Evolutionary conservation across 2,329 filamentous ascomycete species (phyloP), one percentile per base, ranked within the genome.

Genomic region (Sphaerulina musiva): DNA sequence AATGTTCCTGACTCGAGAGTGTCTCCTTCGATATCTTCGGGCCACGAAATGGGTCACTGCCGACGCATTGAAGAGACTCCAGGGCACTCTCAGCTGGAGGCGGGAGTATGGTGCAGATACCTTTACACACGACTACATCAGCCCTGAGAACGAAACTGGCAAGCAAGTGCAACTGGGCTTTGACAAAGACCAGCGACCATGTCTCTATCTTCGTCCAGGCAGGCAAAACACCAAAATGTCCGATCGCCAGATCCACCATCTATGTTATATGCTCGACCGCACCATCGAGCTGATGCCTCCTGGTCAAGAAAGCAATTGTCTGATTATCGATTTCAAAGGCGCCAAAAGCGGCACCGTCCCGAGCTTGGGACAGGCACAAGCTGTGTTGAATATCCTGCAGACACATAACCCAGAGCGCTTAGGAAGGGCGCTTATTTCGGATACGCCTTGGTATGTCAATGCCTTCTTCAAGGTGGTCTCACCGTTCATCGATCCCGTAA

Each of bases 401-500:
- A 91, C 86, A 61, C 91, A 98, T 74, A 97, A 97, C 69, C 93
- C 93, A 0, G 93, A 98, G 76, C 78, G 93, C 51, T 76, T 98
- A 32, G 93, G 93, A 45, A 83, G 86, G 64, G 91, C 92, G 3
- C 78, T 97, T 64, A 89, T 97, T 58, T 87, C 91, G 62, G 95
- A 97, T 62, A 81, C 95, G 46, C 92, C 92, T 0, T 96, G 89
- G 83, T 80, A 95, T 59, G 88, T 97, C 57, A 85, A 82, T 71
- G 87, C 87, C 48, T 98, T 98, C 79, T 95, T 97, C 80, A 96
- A 95, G 73, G 76, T 96, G 65, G 91, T 98, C 73, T 90, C 84
- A 4, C 90, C 92, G 39, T 96, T 98, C 73, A 95, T 98, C 73
- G 93, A 98, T 72, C 93, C 93, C 6, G 76, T 91, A 65, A 98